phyloP scores from a whole-genome alignment of 176 grass and related monocot genomes.

The Musa beccarii region DNA sequence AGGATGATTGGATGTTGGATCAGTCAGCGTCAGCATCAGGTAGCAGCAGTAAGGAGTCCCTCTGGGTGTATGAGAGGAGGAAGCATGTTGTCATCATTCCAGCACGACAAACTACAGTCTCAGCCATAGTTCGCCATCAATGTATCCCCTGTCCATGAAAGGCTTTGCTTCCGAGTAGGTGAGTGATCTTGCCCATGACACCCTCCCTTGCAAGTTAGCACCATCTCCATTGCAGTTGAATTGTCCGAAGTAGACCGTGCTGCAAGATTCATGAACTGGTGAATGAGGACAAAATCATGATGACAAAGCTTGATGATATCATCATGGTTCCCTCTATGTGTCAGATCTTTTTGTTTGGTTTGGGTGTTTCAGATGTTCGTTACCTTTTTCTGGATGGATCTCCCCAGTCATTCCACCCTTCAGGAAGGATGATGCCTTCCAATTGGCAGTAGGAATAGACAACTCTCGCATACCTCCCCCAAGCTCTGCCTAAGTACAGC shows the following conservation, averaged over 20 bases:
- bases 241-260: conserved; percentile 70
- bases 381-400: conserved; percentile 69
- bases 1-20: no score
- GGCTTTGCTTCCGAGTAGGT: conserved; percentile 61
- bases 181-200: conserved; percentile 68
- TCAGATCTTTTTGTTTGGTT: neutral
- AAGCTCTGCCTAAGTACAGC: conserved; percentile 74
- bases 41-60: no score
- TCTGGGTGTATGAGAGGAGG: no score
- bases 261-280: neutral
- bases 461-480: conserved; percentile 66
- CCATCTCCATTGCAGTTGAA: conserved; percentile 66
- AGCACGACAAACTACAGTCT: conserved; percentile 31
- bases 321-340: no score
- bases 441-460: conserved; percentile 77
- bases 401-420: conserved; percentile 89
- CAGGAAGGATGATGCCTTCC: conserved; percentile 60
- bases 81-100: no score
- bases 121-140: conserved; percentile 80
- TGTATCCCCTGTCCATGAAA: conserved; percentile 56
- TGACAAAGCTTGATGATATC: neutral
- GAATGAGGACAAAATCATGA: neutral
- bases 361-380: neutral
- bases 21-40: no score
- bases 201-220: conserved; percentile 43